These are phyloP conservation scores for Drechslerella dactyloides DNA, from an alignment of 2,329 filamentous ascomycete species.

Conservation along the genomic window DNA sequence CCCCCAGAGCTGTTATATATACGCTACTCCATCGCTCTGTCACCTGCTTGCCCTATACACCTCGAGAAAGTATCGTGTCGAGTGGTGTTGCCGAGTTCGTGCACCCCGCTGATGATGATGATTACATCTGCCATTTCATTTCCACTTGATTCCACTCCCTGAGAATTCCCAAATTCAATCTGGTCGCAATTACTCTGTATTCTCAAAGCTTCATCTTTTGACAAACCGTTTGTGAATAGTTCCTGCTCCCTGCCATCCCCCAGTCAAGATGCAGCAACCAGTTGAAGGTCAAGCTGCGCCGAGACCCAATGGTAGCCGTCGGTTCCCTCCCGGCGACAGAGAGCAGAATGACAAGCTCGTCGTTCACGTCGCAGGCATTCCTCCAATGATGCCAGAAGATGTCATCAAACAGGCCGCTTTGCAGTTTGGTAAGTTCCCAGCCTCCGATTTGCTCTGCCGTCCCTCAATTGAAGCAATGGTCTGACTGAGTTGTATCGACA, in stretches of 20 bases:
- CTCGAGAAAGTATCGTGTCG: too few species aligned
- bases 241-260: not conserved
- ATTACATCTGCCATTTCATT: too few species aligned
- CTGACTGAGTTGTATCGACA: not conserved
- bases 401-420: slow-evolving; percentile 38
- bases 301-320: slow-evolving; percentile 19
- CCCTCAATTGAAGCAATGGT: not conserved
- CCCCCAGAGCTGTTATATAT: not conserved
- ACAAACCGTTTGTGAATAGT: not conserved
- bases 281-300: slow-evolving; percentile 18
- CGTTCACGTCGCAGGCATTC: slow-evolving; percentile 33
- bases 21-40: slow-evolving; percentile 15
- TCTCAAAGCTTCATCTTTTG: not conserved
- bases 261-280: slow-evolving; percentile 31
- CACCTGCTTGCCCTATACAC: not conserved
- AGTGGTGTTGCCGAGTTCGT: slow-evolving; percentile 15
- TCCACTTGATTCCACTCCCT: too few species aligned
- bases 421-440: slow-evolving; percentile 35
- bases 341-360: slow-evolving; percentile 43
- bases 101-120: too few species aligned
- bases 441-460: not conserved
- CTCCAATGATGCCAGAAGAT: slow-evolving; percentile 49
- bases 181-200: not conserved
- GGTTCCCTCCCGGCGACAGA: slow-evolving; percentile 12
- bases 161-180: not conserved